Conservation (phyloP, 257 asterid genomes). For the Paraleonurus japonicus region DNA sequence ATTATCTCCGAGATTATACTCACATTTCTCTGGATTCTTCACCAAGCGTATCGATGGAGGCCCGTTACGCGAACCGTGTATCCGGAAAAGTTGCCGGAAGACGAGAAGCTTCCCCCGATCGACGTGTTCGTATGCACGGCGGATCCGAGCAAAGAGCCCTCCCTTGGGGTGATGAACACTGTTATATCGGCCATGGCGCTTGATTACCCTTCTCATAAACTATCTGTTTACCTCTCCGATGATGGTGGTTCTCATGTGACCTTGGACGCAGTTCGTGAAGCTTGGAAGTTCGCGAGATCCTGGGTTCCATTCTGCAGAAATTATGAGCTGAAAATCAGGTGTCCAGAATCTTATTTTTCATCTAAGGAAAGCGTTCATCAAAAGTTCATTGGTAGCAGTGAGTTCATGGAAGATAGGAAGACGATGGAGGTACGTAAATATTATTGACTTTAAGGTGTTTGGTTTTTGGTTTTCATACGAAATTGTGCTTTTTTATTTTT, state of each 20-base stretch:
- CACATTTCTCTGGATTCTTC: slow-evolving; percentile 36
- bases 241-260: slow-evolving; percentile 50
- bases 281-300: slow-evolving; percentile 37
- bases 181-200: slow-evolving; percentile 50
- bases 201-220: slow-evolving; percentile 54
- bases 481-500: background rate
- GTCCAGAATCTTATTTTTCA: slow-evolving; percentile 46
- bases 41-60: slow-evolving; percentile 33
- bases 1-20: slow-evolving; percentile 37
- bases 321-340: slow-evolving; percentile 29
- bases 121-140: slow-evolving; percentile 57
- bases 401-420: slow-evolving; percentile 33
- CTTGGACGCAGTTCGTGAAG: slow-evolving; percentile 35
- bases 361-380: slow-evolving; percentile 14
- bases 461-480: background rate
- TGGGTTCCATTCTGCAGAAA: slow-evolving; percentile 54
- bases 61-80: slow-evolving; percentile 34
- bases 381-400: slow-evolving; percentile 17
- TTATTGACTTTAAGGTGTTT: background rate
- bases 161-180: slow-evolving; percentile 53
- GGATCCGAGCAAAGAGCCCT: slow-evolving; percentile 52
- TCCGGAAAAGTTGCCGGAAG: slow-evolving; percentile 43
- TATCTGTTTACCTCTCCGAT: slow-evolving; percentile 50
- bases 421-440: slow-evolving; percentile 37
- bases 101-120: slow-evolving; percentile 36